Base-by-base conservation (phyloP, 1,284 basidiomycete species). In the Trichosporon coremiiforme region DNA sequence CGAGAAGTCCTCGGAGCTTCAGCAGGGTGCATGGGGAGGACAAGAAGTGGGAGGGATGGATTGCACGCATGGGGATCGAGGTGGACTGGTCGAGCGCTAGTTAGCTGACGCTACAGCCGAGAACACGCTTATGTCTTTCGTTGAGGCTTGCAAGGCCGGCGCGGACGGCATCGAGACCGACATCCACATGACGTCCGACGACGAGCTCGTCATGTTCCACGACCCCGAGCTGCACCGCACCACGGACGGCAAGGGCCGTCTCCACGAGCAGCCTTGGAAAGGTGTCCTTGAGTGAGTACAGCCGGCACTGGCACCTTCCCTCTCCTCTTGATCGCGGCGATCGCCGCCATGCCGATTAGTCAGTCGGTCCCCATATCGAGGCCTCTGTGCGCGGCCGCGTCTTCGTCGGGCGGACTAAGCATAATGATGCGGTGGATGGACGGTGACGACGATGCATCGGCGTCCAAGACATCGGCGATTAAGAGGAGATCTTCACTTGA, bases 121-220 rank as follows among this genome's bases (percentile, higher is more conserved):
- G 85, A 97, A 97, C 85, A 95, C 93, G 57, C 88, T 93, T 72
- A 91, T 91, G 67, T 94, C 92, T 83, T 98, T 98, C 83, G 90
- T 94, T 80, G 91, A 91, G 74, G 95, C 95, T 74, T 94, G 96
- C 75, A 89, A 89, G 64, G 94, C 95, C 83, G 95, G 95, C 70
- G 91, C 94, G 64, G 93, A 97, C 82, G 95, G 94, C 77, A 94
- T 98, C 78, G 95, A 98, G 87, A 94, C 92, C 80, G 95, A 98
- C 88, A 94, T 98, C 75, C 96, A 98, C 84, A 91, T 98, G 80
- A 95, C 95, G 66, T 84, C 87, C 75, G 96, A 98, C 85, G 87
- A 90, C 77, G 89, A 94, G 65, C 91, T 98, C 64, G 84, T 98
- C 72, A 95, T 98, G 93, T 97, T 96, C 84, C 95, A 98, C 82